Conservation (phyloP, 2,329 filamentous ascomycete genomes). For the Tolypocladium sp. region DNA sequence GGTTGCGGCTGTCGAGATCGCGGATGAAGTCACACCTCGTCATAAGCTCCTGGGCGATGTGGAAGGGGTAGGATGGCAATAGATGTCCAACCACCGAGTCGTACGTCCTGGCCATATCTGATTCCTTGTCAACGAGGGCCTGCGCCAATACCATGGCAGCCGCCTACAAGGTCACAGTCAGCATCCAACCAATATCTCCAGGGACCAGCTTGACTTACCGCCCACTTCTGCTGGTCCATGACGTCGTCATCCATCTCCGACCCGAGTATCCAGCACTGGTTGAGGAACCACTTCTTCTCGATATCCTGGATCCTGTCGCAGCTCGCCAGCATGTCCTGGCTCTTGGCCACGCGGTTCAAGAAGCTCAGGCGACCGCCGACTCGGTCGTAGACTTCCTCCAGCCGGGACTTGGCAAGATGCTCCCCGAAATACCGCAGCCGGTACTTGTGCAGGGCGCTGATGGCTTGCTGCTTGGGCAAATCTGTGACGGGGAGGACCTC, state of each 20-base stretch:
- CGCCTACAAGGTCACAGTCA: constrained; percentile 37
- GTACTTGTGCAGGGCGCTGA: constrained; percentile 69
- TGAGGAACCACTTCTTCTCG: constrained; percentile 70
- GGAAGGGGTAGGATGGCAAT: constrained; percentile 71
- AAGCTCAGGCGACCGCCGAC: constrained; percentile 86
- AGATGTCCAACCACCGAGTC: constrained; percentile 60
- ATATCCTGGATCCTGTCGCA: constrained; percentile 64
- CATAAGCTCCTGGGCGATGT: constrained; percentile 85
- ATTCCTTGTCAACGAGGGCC: constrained; percentile 77
- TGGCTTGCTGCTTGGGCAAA: constrained; percentile 67
- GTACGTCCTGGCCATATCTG: constrained; percentile 56
- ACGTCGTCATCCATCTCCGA: constrained; percentile 87
- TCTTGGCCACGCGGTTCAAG: constrained; percentile 83
- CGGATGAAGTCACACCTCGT: constrained; percentile 92
- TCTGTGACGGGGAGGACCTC: constrained; percentile 83
- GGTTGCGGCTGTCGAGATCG: constrained; percentile 82
- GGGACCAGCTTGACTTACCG: constrained; percentile 43
- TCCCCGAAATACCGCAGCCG: constrained; percentile 70
- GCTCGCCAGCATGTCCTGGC: constrained; percentile 65
- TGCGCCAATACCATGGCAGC: constrained; percentile 90
- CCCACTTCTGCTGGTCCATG: constrained; percentile 96
- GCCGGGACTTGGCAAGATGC: constrained; percentile 37
- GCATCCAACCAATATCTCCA: not conserved
- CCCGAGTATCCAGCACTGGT: constrained; percentile 67
- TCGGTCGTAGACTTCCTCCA: constrained; percentile 74